Evolutionary conservation across 1,284 basidiomycete genomes (phyloP).

Genomic region (Cryptococcus sp.): DNA sequence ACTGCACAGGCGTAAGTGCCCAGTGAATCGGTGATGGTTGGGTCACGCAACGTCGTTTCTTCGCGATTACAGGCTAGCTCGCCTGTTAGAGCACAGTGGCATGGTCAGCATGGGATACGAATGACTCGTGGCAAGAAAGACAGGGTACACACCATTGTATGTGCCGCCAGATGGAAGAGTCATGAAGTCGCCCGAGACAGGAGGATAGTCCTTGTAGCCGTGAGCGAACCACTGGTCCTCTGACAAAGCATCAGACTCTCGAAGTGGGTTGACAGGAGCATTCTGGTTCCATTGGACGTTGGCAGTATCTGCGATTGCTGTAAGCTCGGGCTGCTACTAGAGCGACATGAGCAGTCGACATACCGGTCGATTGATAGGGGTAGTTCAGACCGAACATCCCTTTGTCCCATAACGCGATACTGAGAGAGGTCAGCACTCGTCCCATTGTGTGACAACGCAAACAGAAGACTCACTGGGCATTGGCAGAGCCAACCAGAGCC

Average conservation of each 20-base stretch:
- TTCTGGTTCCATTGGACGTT: slow-evolving; percentile 26
- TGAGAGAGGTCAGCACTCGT: background rate
- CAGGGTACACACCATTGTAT: background rate
- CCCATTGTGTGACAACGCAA: too few relatives aligned
- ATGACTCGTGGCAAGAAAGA: background rate
- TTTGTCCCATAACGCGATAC: slow-evolving; percentile 26
- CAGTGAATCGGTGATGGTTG: slow-evolving; percentile 4
- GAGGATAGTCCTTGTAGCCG: slow-evolving; percentile 62
- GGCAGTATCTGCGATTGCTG: background rate
- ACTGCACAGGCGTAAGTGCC: slow-evolving; percentile 34
- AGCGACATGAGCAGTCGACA: background rate
- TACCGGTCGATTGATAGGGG: slow-evolving; percentile 19
- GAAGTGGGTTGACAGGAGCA: slow-evolving; percentile 24
- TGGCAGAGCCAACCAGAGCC: slow-evolving; percentile 4
- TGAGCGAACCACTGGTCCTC: slow-evolving; percentile 51
- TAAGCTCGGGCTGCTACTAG: background rate
- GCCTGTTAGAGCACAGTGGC: slow-evolving; percentile 5
- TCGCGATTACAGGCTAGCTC: slow-evolving; percentile 24
- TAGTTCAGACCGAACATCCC: slow-evolving; percentile 30
- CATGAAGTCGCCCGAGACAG: slow-evolving; percentile 61
- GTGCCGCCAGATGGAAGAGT: slow-evolving; percentile 50
- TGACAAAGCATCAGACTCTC: slow-evolving; percentile 15
- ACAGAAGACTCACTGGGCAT: slow-evolving; percentile 12
- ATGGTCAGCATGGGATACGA: too few relatives aligned
- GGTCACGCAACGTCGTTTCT: slow-evolving; percentile 14